Conservation (phyloP, 257 asterid genomes). For the Nicotiana benthamiana region DNA sequence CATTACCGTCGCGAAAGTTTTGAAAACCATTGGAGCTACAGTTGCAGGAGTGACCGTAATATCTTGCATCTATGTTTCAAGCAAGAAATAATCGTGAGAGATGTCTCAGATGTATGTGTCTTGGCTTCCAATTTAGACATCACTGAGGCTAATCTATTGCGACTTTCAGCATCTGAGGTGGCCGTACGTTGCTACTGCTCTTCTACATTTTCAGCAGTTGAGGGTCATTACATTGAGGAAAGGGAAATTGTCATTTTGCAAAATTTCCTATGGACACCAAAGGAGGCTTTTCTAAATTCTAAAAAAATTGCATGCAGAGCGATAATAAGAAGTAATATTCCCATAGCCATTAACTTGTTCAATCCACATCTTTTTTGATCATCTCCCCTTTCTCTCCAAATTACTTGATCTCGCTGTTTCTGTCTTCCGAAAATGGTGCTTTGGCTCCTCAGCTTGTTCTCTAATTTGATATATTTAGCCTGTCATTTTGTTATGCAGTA, state of each 20-base stretch:
- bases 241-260: neutral
- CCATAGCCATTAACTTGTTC: neutral
- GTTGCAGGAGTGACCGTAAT: conserved; percentile 64
- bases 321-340: no score
- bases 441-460: neutral
- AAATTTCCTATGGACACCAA: neutral
- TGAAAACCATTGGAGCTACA: conserved; percentile 55
- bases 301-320: no score
- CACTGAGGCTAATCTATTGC: neutral
- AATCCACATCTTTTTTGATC: neutral
- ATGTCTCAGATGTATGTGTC: neutral
- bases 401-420: neutral
- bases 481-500: neutral
- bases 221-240: neutral
- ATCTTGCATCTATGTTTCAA: conserved; percentile 58
- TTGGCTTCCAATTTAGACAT: neutral
- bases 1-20: conserved; percentile 31
- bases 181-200: neutral
- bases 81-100: conserved; percentile 42
- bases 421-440: neutral
- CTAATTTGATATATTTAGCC: neutral
- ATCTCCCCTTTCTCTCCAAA: neutral
- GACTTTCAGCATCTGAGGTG: neutral
- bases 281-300: neutral
- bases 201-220: neutral